Base-by-base conservation (phyloP, 2,329 filamentous ascomycete species). In the Hypoxylon sp. region DNA sequence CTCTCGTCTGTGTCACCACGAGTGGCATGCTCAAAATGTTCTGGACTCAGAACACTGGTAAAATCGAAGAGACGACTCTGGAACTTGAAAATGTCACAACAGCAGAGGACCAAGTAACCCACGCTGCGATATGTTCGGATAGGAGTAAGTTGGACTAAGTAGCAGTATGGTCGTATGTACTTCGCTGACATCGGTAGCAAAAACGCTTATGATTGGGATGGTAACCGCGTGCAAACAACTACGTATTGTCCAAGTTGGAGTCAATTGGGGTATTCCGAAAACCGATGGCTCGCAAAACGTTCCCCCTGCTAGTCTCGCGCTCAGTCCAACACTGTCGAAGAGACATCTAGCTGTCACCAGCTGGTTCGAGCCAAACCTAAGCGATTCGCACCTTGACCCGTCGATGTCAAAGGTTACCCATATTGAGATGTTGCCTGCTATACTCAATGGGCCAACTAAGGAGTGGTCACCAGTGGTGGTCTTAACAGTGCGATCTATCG, bases 41-140 rank as follows among this genome's bases (percentile, higher is more conserved):
- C 51, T 97, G 90, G 80, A 87, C 91, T 41, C 92, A 94, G 69
- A 89, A 87, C 45, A 93, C 89, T 76, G 86, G 84, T 60, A 88
- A 88, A 71, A 90, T 93, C 80, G 87, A 90, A 65, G 92, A 96
- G 74, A 86, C 88, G 0, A 87, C 86, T 2, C 81, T 90, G n/a
- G 91, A 95, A 68, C 79, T 97, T 34, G 91, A 94, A 74, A 90
- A 88, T 67, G 84, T 93, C 61, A 85, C 88, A 27, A 89, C 89
- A 32, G 89, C 90, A 0, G 89, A 93, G 68, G 90, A 93, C 69
- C 78, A 92, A n/a, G 85, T 95, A 53, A 93, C 92, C 0, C 93
- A 96, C 79, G 92, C 92, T 9, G 87, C 92, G 39, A 82, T 94
- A 67, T 87, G 90, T 63, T 88, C 91, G 2, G 92, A 94, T 50